A percentile compares a stretch with the other conserved stretches of the same genome.
These are phyloP conservation scores for Boletus mariae DNA, from an alignment of 1,284 basidiomycete genomes.

Conservation along the genomic window DNA sequence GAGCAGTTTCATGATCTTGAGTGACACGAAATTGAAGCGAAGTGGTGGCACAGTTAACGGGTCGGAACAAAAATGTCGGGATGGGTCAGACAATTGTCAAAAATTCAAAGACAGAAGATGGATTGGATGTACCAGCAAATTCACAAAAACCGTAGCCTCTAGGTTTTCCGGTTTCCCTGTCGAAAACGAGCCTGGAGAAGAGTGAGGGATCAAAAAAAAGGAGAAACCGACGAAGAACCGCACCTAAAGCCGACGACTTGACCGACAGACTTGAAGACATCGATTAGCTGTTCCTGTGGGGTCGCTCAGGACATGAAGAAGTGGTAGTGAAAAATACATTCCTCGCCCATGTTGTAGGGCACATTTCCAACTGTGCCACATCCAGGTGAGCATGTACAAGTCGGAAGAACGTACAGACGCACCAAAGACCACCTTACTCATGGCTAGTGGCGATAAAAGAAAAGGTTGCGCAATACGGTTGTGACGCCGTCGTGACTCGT, in stretches of 20 bases:
- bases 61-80: constrained; percentile 24
- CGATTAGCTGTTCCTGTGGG: constrained; percentile 70
- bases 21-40: constrained; percentile 11
- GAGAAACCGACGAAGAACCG: not conserved
- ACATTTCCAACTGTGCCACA: constrained; percentile 72
- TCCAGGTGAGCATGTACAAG: constrained; percentile 2
- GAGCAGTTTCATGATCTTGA: constrained; percentile 85
- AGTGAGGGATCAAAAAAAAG: constrained; percentile 4
- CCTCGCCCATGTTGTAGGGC: constrained; percentile 82
- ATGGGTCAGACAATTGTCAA: constrained; percentile 39
- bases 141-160: constrained; percentile 98
- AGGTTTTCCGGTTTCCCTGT: constrained; percentile 92
- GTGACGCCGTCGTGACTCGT: not conserved
- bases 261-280: constrained; percentile 83
- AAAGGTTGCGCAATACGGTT: not conserved
- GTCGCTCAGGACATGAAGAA: constrained; percentile 10
- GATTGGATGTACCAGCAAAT: constrained; percentile 77
- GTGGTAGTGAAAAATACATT: constrained; percentile 23
- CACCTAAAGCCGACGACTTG: constrained; percentile 86
- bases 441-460: constrained; percentile 5
- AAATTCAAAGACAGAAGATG: constrained; percentile 28
- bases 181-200: constrained; percentile 80
- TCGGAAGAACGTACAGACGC: constrained; percentile 3
- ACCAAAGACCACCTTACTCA: constrained; percentile 36
- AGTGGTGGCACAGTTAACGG: constrained; percentile 4